Conservation (phyloP, 768 basidiomycete species). For the Lentinula aciculospora region DNA sequence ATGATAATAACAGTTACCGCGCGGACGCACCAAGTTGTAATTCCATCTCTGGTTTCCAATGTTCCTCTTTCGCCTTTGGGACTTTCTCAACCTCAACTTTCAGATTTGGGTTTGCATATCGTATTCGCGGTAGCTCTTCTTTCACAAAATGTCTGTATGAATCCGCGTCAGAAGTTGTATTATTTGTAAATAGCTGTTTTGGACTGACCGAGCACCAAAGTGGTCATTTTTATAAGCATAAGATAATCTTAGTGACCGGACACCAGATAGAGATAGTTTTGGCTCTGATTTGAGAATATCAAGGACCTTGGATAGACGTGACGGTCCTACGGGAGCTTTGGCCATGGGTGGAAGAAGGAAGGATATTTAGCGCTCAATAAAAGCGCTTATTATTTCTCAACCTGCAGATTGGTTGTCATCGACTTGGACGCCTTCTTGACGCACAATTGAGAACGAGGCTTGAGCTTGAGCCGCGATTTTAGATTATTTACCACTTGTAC, state of each 20-base stretch:
- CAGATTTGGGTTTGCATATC: conserved; percentile 66
- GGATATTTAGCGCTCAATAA: neutral
- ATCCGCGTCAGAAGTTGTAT: neutral
- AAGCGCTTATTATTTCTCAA: neutral
- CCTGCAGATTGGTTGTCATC: too few species aligned
- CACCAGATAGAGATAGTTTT: conserved; percentile 38
- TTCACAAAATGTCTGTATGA: conserved; percentile 66
- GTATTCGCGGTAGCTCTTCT: conserved; percentile 74
- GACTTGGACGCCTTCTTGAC: neutral
- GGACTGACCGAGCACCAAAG: conserved; percentile 64
- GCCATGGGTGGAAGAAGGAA: neutral
- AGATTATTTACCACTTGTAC: too few species aligned
- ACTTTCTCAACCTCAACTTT: conserved; percentile 53
- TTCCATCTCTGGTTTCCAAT: conserved; percentile 56
- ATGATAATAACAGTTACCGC: conserved; percentile 10
- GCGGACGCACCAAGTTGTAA: conserved; percentile 54
- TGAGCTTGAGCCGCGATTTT: too few species aligned
- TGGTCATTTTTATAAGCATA: conserved; percentile 63
- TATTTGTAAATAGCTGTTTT: neutral
- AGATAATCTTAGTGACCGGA: conserved; percentile 50
- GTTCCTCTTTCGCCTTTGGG: conserved; percentile 46
- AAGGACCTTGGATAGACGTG: conserved; percentile 51
- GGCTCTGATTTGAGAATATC: conserved; percentile 45
- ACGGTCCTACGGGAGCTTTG: conserved; percentile 33
- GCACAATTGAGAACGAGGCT: too few species aligned